Evolutionary conservation across 2,329 filamentous ascomycete genomes (phyloP).

Genomic region (Ceratocystis cacaofunesta): DNA sequence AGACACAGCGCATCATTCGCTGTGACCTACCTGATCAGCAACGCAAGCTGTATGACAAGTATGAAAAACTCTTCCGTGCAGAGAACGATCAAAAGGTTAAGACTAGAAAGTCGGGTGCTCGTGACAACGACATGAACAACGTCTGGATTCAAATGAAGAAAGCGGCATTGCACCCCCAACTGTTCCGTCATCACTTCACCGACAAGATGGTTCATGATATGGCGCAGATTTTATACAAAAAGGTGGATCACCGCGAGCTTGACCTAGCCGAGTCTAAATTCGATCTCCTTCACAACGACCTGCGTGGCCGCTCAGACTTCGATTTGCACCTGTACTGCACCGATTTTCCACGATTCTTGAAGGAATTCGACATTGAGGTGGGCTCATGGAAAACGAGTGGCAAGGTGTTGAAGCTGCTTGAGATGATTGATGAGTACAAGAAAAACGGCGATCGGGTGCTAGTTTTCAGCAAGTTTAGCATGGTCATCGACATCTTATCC

Average conservation of each 20-base stretch:
- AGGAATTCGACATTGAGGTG: slow-evolving; percentile 38
- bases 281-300: slow-evolving; percentile 39
- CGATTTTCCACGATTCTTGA: slow-evolving; percentile 39
- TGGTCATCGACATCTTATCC: slow-evolving; percentile 79
- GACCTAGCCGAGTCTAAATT: slow-evolving; percentile 37
- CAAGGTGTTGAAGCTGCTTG: slow-evolving; percentile 69
- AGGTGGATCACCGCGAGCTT: slow-evolving; percentile 42
- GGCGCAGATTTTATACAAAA: slow-evolving; percentile 58
- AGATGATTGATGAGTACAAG: slow-evolving; percentile 58
- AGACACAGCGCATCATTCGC: slow-evolving; percentile 62
- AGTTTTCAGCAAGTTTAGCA: slow-evolving; percentile 86
- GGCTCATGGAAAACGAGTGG: slow-evolving; percentile 50
- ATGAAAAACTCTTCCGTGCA: slow-evolving; percentile 48
- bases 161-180: slow-evolving; percentile 77
- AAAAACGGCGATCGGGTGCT: slow-evolving; percentile 72
- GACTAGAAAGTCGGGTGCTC: slow-evolving; percentile 32
- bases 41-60: slow-evolving; percentile 53
- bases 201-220: slow-evolving; percentile 64
- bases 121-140: slow-evolving; percentile 46
- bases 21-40: slow-evolving; percentile 67
- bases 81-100: slow-evolving; percentile 23
- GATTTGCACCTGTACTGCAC: slow-evolving; percentile 51
- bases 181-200: slow-evolving; percentile 69
- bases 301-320: slow-evolving; percentile 47
- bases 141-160: slow-evolving; percentile 84